These are phyloP conservation scores for Microsporum audouinii DNA, from an alignment of 2,329 filamentous ascomycete species.

Conservation along the genomic window DNA sequence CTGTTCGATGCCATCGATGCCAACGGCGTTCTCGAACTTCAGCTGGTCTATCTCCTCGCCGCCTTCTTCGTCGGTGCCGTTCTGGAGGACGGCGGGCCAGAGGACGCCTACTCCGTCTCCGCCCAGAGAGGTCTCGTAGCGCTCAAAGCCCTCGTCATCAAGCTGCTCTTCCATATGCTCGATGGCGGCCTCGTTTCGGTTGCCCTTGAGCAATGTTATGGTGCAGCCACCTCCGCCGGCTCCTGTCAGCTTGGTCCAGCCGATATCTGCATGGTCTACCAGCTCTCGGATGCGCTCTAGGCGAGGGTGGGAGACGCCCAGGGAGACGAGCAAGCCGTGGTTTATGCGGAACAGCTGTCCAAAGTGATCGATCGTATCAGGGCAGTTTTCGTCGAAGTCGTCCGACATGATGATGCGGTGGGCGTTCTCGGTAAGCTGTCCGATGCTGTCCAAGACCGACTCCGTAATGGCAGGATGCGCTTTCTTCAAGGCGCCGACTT, in stretches of 20 bases:
- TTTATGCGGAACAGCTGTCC: conserved; percentile 89
- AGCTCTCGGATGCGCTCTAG: conserved; percentile 85
- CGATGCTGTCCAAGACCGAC: conserved; percentile 73
- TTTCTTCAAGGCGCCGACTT: conserved; percentile 62
- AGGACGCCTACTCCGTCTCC: conserved; percentile 90
- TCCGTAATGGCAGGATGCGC: conserved; percentile 66
- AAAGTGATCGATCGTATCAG: conserved; percentile 52
- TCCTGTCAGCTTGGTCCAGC: conserved; percentile 95
- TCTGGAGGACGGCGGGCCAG: conserved; percentile 82
- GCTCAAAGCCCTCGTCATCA: conserved; percentile 61
- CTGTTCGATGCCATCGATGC: conserved; percentile 72
- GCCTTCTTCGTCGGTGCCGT: conserved; percentile 66
- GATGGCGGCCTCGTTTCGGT: conserved; percentile 46
- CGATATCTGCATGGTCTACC: conserved; percentile 76
- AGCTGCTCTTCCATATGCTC: conserved; percentile 54
- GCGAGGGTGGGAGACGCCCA: conserved; percentile 89
- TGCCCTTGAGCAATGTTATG: conserved; percentile 74
- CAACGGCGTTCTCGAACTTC: conserved; percentile 71
- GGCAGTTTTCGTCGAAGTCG: conserved; percentile 49
- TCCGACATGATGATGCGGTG: conserved; percentile 46
- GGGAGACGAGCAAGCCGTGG: conserved; percentile 77
- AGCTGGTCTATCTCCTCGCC: conserved; percentile 91
- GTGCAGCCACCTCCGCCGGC: conserved; percentile 93
- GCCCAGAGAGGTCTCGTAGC: conserved; percentile 80
- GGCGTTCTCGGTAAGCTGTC: conserved; percentile 48